A percentile compares a stretch with the other conserved stretches of the same genome.
These are phyloP conservation scores for Panaeolus cyanescens DNA, from an alignment of 768 basidiomycete species.

Conservation along the genomic window DNA sequence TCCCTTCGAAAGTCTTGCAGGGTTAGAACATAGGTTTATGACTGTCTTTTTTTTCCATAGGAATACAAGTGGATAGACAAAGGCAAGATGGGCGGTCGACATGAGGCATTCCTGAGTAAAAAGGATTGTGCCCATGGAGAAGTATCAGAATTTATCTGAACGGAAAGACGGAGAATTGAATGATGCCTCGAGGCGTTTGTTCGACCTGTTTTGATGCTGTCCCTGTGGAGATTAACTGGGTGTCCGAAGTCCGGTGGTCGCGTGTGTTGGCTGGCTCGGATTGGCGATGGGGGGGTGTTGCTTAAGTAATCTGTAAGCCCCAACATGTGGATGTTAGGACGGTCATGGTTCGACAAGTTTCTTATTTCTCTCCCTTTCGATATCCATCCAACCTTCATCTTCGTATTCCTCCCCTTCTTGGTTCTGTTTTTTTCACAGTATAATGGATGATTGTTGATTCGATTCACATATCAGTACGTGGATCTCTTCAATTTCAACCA, in stretches of 20 bases:
- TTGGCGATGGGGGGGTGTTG: slow-evolving; percentile 4
- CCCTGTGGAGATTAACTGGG: slow-evolving; percentile 1
- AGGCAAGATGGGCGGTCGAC: background rate
- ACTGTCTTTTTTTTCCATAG: background rate
- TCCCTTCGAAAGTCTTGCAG: background rate
- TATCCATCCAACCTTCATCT: slow-evolving; percentile 2
- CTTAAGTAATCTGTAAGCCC: slow-evolving; percentile 3
- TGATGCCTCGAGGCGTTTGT: background rate
- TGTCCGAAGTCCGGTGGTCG: slow-evolving; percentile 9
- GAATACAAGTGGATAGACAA: background rate
- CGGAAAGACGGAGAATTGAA: slow-evolving; percentile 2
- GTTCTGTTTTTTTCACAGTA: background rate
- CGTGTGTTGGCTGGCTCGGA: slow-evolving; percentile 4
- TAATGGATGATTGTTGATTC: slow-evolving; percentile 3
- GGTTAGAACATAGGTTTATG: background rate
- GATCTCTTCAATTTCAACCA: background rate
- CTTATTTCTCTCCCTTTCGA: slow-evolving; percentile 3
- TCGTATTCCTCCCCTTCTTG: background rate
- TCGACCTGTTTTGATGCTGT: background rate
- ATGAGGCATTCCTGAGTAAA: slow-evolving; percentile 1
- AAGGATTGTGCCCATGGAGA: background rate
- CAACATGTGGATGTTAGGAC: background rate
- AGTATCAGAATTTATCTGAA: background rate
- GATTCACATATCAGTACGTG: background rate
- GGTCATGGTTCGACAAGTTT: slow-evolving; percentile 3